These are phyloP conservation scores for Alternaria burnsii DNA, from an alignment of 2,329 filamentous ascomycete genomes.

Conservation along the genomic window DNA sequence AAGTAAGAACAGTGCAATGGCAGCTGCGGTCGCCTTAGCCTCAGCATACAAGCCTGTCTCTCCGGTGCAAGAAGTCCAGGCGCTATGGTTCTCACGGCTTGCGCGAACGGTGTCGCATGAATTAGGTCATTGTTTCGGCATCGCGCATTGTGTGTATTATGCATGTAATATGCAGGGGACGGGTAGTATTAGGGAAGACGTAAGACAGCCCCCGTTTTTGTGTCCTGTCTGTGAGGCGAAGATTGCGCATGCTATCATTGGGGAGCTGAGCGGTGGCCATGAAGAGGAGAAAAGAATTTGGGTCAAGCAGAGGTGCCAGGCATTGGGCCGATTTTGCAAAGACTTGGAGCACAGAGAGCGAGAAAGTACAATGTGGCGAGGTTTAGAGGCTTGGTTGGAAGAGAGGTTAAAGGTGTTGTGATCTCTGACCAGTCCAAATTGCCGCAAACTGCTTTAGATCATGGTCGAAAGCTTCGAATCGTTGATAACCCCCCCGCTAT, in stretches of 20 bases:
- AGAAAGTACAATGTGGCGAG: slow-evolving; percentile 25
- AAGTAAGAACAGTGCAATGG: slow-evolving; percentile 23
- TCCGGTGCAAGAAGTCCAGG: slow-evolving; percentile 38
- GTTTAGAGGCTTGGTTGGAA: slow-evolving; percentile 25
- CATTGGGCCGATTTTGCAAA: slow-evolving; percentile 55
- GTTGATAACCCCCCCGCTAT: not conserved
- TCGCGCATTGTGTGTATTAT: slow-evolving; percentile 72
- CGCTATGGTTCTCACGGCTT: slow-evolving; percentile 67
- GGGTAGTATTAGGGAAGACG: slow-evolving; percentile 65
- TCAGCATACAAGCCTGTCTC: slow-evolving; percentile 10
- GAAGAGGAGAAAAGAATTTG: slow-evolving; percentile 26
- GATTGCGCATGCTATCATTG: slow-evolving; percentile 47
- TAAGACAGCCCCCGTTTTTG: slow-evolving; percentile 69
- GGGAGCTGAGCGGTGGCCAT: slow-evolving; percentile 29
- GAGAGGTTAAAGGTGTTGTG: slow-evolving; percentile 1
- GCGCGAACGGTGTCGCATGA: slow-evolving; percentile 67
- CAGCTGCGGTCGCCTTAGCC: slow-evolving; percentile 24
- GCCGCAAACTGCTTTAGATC: not conserved
- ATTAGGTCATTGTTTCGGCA: slow-evolving; percentile 71
- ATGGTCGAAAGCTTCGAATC: not conserved
- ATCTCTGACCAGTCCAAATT: not conserved
- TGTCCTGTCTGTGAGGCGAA: slow-evolving; percentile 69
- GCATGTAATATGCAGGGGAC: slow-evolving; percentile 72
- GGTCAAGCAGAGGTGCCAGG: slow-evolving; percentile 51
- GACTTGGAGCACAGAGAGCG: slow-evolving; percentile 49